Evolutionary conservation across 2,329 filamentous ascomycete genomes (phyloP).

Genomic region (Penicillium palitans): DNA sequence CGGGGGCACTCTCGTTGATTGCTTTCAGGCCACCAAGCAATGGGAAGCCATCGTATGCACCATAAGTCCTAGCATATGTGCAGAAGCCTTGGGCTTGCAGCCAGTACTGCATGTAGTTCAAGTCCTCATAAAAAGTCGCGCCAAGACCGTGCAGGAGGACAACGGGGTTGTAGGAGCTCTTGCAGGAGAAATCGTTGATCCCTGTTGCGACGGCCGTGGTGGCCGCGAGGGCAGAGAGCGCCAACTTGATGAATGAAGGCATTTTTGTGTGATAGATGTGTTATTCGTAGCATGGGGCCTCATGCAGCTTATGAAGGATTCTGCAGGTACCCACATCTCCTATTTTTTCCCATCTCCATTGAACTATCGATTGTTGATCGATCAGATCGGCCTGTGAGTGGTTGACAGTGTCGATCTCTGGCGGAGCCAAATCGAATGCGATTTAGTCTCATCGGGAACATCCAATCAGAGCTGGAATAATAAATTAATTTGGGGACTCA

Average conservation of each 20-base stretch:
- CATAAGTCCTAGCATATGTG: constrained; percentile 47
- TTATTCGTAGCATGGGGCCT: neutral
- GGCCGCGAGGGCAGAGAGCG: constrained; percentile 19
- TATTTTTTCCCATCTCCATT: constrained; percentile 6
- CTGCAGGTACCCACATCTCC: constrained; percentile 3
- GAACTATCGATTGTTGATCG: constrained; percentile 24
- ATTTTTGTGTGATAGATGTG: constrained; percentile 9
- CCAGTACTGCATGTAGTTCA: constrained; percentile 40
- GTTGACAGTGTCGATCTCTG: neutral
- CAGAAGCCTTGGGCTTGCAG: constrained; percentile 43
- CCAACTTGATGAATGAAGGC: constrained; percentile 18
- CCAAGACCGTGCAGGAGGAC: constrained; percentile 41
- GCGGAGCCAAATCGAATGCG: neutral
- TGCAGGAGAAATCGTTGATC: constrained; percentile 41
- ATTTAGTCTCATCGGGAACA: neutral
- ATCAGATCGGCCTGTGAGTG: constrained; percentile 12
- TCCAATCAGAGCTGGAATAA: neutral
- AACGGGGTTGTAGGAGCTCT: constrained; percentile 34
- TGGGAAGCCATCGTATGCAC: constrained; percentile 39
- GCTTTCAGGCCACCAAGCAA: constrained; percentile 42
- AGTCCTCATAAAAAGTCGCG: constrained; percentile 41
- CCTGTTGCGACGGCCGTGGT: constrained; percentile 17
- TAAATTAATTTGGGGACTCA: constrained; percentile 7
- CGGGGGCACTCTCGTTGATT: constrained; percentile 41
- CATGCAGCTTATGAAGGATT: neutral